These are phyloP conservation scores for Gamsiella multidivaricata DNA, from an alignment of 192 early-diverging fungal species.

Conservation along the genomic window DNA sequence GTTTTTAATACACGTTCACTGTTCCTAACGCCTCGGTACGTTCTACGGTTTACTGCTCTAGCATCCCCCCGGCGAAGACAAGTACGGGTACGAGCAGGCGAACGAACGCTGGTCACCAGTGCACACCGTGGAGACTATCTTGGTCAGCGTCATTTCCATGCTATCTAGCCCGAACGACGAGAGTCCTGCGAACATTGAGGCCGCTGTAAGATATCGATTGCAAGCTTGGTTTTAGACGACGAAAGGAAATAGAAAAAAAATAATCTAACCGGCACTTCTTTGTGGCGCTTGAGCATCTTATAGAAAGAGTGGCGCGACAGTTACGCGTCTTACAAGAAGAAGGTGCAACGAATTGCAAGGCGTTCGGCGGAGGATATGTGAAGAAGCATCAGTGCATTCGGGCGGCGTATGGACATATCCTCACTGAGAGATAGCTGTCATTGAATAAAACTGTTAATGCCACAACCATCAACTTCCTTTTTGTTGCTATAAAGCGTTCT, in stretches of 20 bases:
- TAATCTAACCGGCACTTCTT: too few relatives aligned
- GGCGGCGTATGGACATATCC: too few relatives aligned
- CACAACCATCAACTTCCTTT: too few relatives aligned
- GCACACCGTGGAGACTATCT: slow-evolving; percentile 94
- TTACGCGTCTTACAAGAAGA: slow-evolving; percentile 77
- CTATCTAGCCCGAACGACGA: slow-evolving; percentile 93
- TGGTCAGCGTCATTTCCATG: slow-evolving; percentile 93
- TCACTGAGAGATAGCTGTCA: too few relatives aligned
- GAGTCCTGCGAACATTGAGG: slow-evolving; percentile 94
- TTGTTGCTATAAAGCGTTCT: too few relatives aligned
- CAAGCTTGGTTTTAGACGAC: neutral
- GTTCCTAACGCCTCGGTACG: too few relatives aligned
- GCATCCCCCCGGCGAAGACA: slow-evolving; percentile 87
- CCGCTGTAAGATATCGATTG: slow-evolving; percentile 73
- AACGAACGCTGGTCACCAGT: slow-evolving; percentile 95
- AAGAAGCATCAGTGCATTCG: too few relatives aligned
- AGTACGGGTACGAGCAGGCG: slow-evolving; percentile 90
- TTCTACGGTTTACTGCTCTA: slow-evolving; percentile 13
- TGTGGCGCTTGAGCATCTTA: too few relatives aligned
- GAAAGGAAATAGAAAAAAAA: neutral
- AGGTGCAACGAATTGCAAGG: slow-evolving; percentile 71
- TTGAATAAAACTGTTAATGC: too few relatives aligned
- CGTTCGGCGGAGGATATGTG: slow-evolving; percentile 62
- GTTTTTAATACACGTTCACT: too few relatives aligned
- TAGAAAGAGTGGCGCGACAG: slow-evolving; percentile 85